Percentiles rank a stretch among this genome's conserved stretches.
Conservation (phyloP, 2,329 filamentous ascomycete genomes). For the Sphaerulina populicola region DNA sequence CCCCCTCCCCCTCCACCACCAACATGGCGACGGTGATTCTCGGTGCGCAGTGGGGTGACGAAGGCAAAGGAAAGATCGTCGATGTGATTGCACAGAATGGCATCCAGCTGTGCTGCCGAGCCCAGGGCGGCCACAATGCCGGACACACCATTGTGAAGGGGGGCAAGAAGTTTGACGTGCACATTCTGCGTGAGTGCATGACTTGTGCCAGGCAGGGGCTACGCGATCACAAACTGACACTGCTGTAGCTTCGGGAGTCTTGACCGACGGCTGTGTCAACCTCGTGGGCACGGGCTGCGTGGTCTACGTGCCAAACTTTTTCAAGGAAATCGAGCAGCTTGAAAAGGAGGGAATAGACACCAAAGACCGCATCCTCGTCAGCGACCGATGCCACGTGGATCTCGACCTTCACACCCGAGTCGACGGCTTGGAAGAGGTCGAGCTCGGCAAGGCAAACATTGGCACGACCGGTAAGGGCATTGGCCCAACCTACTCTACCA, state of each 20-base stretch:
- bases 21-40: constrained; percentile 49
- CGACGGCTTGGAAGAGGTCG: constrained; percentile 56
- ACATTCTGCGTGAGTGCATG: constrained; percentile 45
- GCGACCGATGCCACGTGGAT: constrained; percentile 55
- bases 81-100: constrained; percentile 38
- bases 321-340: constrained; percentile 54
- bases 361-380: constrained; percentile 54
- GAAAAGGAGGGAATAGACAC: constrained; percentile 54
- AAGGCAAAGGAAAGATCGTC: constrained; percentile 53
- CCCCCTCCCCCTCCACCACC: background rate
- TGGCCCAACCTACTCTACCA: constrained; percentile 54
- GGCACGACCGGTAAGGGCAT: constrained; percentile 45
- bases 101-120: constrained; percentile 50
- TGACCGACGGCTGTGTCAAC: constrained; percentile 63
- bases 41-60: constrained; percentile 54
- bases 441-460: constrained; percentile 44
- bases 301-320: constrained; percentile 56
- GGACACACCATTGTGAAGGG: constrained; percentile 42
- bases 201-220: background rate
- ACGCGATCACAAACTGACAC: constrained; percentile 9
- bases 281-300: constrained; percentile 61
- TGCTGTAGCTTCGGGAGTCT: constrained; percentile 54
- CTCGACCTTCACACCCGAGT: constrained; percentile 59
- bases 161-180: constrained; percentile 45
- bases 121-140: constrained; percentile 55